These are phyloP conservation scores for Urochloa ruziziensis DNA, from an alignment of 176 grass and related monocot genomes.

Conservation along the genomic window DNA sequence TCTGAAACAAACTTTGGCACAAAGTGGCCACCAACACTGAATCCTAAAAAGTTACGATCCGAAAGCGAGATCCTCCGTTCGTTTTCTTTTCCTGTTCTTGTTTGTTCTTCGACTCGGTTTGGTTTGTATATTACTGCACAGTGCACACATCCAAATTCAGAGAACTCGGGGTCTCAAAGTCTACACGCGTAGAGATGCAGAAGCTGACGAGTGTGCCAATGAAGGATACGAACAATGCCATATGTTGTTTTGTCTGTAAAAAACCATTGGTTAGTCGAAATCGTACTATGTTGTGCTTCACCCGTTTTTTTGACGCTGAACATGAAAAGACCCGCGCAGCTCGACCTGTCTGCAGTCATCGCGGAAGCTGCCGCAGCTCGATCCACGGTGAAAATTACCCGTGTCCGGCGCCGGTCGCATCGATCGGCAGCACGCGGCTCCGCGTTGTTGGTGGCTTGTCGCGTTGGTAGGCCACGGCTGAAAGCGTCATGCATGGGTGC, in stretches of 20 bases:
- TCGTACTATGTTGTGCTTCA: not conserved
- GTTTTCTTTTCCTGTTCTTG: not conserved
- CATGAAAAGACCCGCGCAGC: not conserved
- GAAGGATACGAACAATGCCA: too few species aligned
- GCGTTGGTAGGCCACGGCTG: not conserved
- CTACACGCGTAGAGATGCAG: slow-evolving; percentile 34
- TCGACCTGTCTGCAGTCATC: not conserved
- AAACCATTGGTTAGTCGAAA: not conserved
- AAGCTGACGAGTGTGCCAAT: not conserved
- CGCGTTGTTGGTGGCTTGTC: not conserved
- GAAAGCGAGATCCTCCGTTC: not conserved
- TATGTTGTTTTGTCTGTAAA: not conserved
- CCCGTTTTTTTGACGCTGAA: not conserved
- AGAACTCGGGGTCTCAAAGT: not conserved
- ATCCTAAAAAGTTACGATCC: not conserved
- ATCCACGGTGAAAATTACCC: not conserved
- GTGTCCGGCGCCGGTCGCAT: not conserved
- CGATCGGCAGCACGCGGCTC: not conserved
- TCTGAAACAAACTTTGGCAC: not conserved
- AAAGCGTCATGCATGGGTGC: too few species aligned
- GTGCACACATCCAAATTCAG: not conserved
- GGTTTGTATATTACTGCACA: not conserved
- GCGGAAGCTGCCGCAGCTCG: not conserved
- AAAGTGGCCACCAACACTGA: not conserved
- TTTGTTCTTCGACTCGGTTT: not conserved